These are phyloP conservation scores for Kurtzmaniella fragi DNA, from an alignment of 805 yeast genomes.

Conservation along the genomic window DNA sequence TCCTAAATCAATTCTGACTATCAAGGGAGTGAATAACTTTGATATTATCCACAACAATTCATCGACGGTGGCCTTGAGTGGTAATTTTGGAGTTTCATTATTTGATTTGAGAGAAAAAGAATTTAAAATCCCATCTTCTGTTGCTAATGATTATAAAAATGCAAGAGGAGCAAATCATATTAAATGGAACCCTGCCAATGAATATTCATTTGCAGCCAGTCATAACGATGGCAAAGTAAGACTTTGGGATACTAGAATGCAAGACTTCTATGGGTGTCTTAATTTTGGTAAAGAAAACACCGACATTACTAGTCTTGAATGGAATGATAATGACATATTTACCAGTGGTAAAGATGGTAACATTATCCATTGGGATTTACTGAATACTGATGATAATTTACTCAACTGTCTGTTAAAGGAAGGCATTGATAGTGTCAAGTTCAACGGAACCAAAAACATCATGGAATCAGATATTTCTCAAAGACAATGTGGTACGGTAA, in stretches of 20 bases:
- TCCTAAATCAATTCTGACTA: conserved; percentile 52
- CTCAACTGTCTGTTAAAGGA: conserved; percentile 40
- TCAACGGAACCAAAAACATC: conserved; percentile 26
- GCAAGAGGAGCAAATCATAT: conserved; percentile 36
- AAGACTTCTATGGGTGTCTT: conserved; percentile 48
- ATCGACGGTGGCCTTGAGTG: conserved; percentile 59
- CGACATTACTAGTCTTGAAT: conserved; percentile 49
- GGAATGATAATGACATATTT: conserved; percentile 53
- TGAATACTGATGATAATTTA: conserved; percentile 16
- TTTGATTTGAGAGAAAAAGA: conserved; percentile 59
- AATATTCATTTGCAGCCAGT: conserved; percentile 60
- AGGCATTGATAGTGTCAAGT: conserved; percentile 39
- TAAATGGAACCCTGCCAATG: conserved; percentile 61
- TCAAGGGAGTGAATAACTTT: conserved; percentile 47
- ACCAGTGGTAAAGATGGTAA: conserved; percentile 63
- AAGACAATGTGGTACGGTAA: conserved; percentile 56
- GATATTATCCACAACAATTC: conserved; percentile 44
- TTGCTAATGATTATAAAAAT: conserved; percentile 9
- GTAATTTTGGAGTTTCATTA: conserved; percentile 68
- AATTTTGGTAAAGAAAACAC: conserved; percentile 48
- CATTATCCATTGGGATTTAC: conserved; percentile 62
- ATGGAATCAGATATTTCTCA: conserved; percentile 28
- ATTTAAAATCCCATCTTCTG: conserved; percentile 26
- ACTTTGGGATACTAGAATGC: conserved; percentile 73
- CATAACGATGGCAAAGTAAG: conserved; percentile 52